phyloP scores from a whole-genome alignment of 108 stramenopile species.

The Cylindrotheca closterium region DNA sequence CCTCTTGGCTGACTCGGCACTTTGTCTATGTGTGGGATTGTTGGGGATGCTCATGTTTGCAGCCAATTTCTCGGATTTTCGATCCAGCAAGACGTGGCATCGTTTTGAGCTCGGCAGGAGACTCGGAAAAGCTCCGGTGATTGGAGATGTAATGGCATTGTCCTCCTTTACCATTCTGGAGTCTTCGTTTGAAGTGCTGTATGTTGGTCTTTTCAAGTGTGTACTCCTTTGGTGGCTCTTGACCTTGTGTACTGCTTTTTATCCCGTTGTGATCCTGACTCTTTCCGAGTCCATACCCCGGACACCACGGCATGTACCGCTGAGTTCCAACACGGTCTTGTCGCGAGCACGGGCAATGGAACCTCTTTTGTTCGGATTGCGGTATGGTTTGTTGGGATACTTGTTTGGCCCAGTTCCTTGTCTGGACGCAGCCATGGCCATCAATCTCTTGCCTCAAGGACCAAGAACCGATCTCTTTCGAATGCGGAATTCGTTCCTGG shows the following conservation, averaged over 20 bases:
- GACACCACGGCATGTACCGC: not conserved
- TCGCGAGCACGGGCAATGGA: conserved; percentile 21
- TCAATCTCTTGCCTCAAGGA: conserved; percentile 1
- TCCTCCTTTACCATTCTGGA: conserved; percentile 16
- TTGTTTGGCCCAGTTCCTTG: conserved; percentile 12
- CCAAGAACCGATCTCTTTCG: not conserved
- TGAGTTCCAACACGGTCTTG: conserved; percentile 9
- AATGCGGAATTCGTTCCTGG: not conserved
- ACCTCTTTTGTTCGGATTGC: conserved; percentile 26
- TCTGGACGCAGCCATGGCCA: conserved; percentile 20
- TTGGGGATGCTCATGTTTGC: conserved; percentile 9
- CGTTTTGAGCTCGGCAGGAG: not conserved
- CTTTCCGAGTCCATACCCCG: conserved; percentile 20
- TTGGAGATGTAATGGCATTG: conserved; percentile 12
- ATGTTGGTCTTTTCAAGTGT: conserved; percentile 7
- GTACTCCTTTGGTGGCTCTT: conserved; percentile 19
- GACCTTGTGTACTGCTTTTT: conserved; percentile 11
- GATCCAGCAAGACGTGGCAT: conserved; percentile 23
- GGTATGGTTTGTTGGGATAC: conserved; percentile 14
- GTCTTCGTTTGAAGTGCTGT: conserved; percentile 12
- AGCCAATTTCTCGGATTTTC: conserved; percentile 11
- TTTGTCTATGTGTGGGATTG: conserved; percentile 10
- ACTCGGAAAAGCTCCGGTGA: conserved; percentile 10
- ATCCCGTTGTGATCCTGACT: conserved; percentile 20
- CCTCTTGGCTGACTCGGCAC: not conserved